These are phyloP conservation scores for Emericellopsis terricola DNA, from an alignment of 495 filamentous ascomycete genomes.

Conservation along the genomic window DNA sequence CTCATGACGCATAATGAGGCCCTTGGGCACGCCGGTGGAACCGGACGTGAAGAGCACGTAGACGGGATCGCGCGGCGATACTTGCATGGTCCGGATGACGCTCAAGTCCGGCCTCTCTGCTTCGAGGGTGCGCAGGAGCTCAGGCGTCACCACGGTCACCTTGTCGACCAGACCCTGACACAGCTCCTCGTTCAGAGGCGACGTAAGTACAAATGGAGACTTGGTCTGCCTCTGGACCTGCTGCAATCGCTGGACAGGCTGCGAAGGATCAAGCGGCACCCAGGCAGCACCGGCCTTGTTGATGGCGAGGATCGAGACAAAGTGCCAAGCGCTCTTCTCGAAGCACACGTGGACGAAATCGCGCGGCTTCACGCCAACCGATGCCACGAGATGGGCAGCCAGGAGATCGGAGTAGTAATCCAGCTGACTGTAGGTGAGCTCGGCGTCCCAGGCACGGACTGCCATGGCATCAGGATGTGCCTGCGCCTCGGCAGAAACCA, in stretches of 20 bases:
- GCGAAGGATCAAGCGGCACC: slow-evolving; percentile 2
- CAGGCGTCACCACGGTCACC: too few relatives aligned
- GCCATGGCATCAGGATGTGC: neutral
- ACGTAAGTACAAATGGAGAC: slow-evolving; percentile 14
- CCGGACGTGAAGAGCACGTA: slow-evolving; percentile 22
- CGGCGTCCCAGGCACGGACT: slow-evolving; percentile 26
- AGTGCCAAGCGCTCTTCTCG: slow-evolving; percentile 23
- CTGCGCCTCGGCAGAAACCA: neutral
- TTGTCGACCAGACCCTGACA: neutral
- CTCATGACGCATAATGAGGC: slow-evolving; percentile 23
- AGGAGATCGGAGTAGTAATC: neutral
- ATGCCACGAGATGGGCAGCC: neutral
- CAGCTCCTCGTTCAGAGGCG: slow-evolving; percentile 17
- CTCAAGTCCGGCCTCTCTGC: too few relatives aligned
- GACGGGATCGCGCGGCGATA: slow-evolving; percentile 21
- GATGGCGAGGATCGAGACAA: slow-evolving; percentile 27
- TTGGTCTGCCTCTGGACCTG: slow-evolving; percentile 7
- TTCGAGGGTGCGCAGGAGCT: too few relatives aligned
- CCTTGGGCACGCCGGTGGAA: slow-evolving; percentile 14
- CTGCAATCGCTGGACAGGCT: neutral
- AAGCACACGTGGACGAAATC: slow-evolving; percentile 26
- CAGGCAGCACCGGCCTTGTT: slow-evolving; percentile 10
- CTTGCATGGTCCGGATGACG: too few relatives aligned
- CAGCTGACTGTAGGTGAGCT: slow-evolving; percentile 25
- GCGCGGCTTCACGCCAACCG: slow-evolving; percentile 20